phyloP scores from a whole-genome alignment of 1,284 basidiomycete species.

The Hymenochaete sp. region DNA sequence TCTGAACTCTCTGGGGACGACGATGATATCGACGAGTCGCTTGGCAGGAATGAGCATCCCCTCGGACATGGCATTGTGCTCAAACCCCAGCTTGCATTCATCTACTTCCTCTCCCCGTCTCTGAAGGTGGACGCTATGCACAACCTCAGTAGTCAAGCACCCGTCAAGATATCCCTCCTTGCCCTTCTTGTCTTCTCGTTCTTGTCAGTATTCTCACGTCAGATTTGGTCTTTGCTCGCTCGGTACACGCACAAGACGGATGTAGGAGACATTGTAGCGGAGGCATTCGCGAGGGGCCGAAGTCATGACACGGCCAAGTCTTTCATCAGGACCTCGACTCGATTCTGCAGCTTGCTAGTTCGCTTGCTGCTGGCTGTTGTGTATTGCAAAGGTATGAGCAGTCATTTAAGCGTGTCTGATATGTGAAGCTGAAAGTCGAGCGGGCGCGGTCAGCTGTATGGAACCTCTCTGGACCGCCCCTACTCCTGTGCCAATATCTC shows the following conservation, averaged over 20 bases:
- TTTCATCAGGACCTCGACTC: conserved; percentile 34
- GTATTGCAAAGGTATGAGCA: conserved; percentile 61
- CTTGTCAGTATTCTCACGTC: conserved; percentile 51
- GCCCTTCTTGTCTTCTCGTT: conserved; percentile 44
- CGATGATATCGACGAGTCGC: no score
- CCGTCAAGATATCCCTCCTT: conserved; percentile 43
- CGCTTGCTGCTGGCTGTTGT: conserved; percentile 45
- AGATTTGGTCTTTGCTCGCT: conserved; percentile 66
- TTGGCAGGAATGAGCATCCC: no score
- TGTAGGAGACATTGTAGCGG: conserved; percentile 52
- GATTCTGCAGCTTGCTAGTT: conserved; percentile 35
- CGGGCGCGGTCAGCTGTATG: conserved; percentile 13
- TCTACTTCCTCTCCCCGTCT: conserved; percentile 60
- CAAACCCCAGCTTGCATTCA: conserved; percentile 47
- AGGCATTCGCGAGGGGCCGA: conserved; percentile 49
- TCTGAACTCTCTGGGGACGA: no score
- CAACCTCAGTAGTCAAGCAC: conserved; percentile 38
- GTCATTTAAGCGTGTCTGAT: not conserved
- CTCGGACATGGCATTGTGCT: no score
- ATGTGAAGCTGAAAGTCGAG: conserved; percentile 33
- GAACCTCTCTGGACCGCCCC: conserved; percentile 12
- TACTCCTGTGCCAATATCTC: conserved; percentile 28
- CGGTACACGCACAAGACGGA: conserved; percentile 56
- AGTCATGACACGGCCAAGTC: conserved; percentile 37
- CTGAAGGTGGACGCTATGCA: conserved; percentile 62